Base-by-base conservation (phyloP, 2,329 filamentous ascomycete genomes). In the Claviceps maximensis region DNA sequence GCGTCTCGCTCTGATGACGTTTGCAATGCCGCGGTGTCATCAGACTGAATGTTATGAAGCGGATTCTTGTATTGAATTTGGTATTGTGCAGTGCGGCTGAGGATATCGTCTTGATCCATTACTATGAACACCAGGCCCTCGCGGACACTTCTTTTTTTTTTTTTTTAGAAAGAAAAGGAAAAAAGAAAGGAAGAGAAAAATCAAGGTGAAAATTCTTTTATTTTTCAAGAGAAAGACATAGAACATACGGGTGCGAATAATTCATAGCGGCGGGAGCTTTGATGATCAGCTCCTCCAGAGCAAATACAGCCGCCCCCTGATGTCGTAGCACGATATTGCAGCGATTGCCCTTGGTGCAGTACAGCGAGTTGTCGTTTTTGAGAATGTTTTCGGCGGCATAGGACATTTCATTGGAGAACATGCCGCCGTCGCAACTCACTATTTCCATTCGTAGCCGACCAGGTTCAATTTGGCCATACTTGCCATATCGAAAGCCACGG, bases 81-180 rank as follows among this genome's bases (percentile, higher is more conserved):
- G 64, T 91, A 91, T 55, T 82, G 77, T 7, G 85, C 78, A 12
- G 88, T 93, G 54, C 84, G 78, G 21, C 75, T 78, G 45, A 93
- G 70, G 1, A 93, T 72, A 55, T 93, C 84, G 59, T 94, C 83
- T 40, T 83, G 79, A 42, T 82, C 79, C 90, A 96, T 95, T 47
- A 87, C 80, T 29, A 97, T 78, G 63, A 96, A 96, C 1, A 97
- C 80, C 77, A 96, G 84, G 46, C 93, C 91, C 75, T 95, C 87
- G 68, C 91, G 84, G 51, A 95, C 84, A 52, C 87, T 91, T 23
- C 12, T 29, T 29, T 36, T 36, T 36, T 7, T 36, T 36, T 36
- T 36, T 36, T 36, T 9, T 9, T 13, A 36, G 17, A 7, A 15
- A 38, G 13, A 17, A 5, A 15, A 38, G 5, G 17, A 17, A 38